Conservation (phyloP, 257 asterid genomes). For the Cynanchum wilfordii region DNA sequence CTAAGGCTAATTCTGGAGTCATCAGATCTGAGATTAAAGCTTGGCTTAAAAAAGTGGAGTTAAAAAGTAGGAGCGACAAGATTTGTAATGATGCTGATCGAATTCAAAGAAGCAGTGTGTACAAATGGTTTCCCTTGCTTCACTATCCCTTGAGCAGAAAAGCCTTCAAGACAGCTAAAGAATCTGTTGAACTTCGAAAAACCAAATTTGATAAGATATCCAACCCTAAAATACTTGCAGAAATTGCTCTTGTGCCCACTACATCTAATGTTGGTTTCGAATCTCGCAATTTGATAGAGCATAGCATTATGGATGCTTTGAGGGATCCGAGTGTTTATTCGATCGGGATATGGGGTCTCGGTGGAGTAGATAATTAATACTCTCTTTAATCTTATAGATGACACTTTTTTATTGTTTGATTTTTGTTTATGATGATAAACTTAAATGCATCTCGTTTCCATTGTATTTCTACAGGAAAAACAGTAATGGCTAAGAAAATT, state of each 20-base stretch:
- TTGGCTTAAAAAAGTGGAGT: not conserved
- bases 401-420: not conserved
- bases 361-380: too few species aligned
- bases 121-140: not conserved
- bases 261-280: not conserved
- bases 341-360: not conserved
- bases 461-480: not conserved
- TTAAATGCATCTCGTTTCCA: not conserved
- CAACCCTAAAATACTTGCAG: not conserved
- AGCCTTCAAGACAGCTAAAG: not conserved
- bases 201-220: not conserved
- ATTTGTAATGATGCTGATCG: not conserved
- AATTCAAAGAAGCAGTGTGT: too few species aligned
- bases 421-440: not conserved
- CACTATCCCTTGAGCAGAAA: not conserved
- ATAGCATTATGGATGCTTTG: too few species aligned
- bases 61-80: not conserved
- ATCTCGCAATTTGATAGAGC: not conserved
- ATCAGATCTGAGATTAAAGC: not conserved
- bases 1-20: not conserved
- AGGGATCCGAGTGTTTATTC: not conserved
- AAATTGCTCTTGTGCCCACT: not conserved
- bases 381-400: too few species aligned
- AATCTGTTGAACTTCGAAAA: not conserved
- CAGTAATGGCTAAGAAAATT: slow-evolving; percentile 14